Conservation (phyloP, 192 early-diverging fungal species). For the Haplosporangium gracile region DNA sequence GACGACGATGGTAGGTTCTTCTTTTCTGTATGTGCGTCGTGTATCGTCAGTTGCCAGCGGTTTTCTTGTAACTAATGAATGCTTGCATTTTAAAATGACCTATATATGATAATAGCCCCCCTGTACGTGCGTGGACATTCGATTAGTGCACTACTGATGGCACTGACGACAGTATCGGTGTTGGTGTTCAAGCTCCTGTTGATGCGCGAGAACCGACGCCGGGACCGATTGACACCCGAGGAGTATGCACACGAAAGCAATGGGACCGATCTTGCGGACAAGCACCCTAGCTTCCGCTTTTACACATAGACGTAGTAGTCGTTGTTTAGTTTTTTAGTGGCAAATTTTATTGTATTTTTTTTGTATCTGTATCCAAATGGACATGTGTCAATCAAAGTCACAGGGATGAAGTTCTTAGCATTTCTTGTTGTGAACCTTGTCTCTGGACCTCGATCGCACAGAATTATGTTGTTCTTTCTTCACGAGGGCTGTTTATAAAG, state of each 20-base stretch:
- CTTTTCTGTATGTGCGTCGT: not conserved
- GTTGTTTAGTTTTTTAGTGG: not conserved
- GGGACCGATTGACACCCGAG: constrained; percentile 64
- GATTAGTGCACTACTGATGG: not conserved
- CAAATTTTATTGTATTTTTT: not conserved
- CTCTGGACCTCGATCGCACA: too few relatives aligned
- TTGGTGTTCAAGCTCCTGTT: constrained; percentile 63
- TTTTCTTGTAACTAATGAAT: too few relatives aligned
- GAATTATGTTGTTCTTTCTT: too few relatives aligned
- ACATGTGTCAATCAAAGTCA: constrained; percentile 1
- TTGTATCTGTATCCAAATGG: not conserved
- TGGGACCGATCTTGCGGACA: constrained; percentile 53
- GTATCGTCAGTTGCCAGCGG: too few relatives aligned
- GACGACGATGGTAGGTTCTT: constrained; percentile 48
- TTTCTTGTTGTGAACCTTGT: too few relatives aligned
- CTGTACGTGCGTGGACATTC: constrained; percentile 13
- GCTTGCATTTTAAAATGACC: too few relatives aligned
- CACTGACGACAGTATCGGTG: constrained; percentile 24
- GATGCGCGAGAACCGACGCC: constrained; percentile 70
- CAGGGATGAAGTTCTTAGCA: too few relatives aligned
- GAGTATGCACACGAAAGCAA: constrained; percentile 52
- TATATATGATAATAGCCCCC: not conserved
- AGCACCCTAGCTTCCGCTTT: constrained; percentile 13
- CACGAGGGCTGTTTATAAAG: too few relatives aligned
- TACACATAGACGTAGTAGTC: not conserved